Percentiles rank a stretch among this genome's conserved stretches.
Evolutionary conservation across 805 yeast species (phyloP).

Genomic region (Myxozyma geophila): DNA sequence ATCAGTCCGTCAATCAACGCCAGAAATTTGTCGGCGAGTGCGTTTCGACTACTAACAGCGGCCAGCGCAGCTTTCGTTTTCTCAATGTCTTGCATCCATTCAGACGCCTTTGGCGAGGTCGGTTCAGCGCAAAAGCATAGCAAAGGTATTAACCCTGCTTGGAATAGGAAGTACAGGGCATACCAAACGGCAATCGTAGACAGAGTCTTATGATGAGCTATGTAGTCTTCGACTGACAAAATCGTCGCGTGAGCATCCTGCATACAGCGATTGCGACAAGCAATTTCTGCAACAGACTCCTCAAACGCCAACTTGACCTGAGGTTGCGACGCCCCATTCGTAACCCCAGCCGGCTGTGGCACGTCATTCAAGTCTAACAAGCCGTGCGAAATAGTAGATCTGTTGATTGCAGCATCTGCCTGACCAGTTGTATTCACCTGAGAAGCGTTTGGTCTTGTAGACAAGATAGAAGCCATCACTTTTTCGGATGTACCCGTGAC

Average conservation of each 20-base stretch:
- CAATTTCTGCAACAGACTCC: slow-evolving; percentile 49
- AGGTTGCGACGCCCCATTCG: background rate
- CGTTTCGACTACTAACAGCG: slow-evolving; percentile 50
- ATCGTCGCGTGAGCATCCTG: slow-evolving; percentile 60
- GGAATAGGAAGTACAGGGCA: slow-evolving; percentile 65
- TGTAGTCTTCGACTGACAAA: slow-evolving; percentile 48
- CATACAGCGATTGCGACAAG: slow-evolving; percentile 57
- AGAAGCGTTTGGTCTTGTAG: slow-evolving; percentile 3
- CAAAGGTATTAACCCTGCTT: slow-evolving; percentile 63
- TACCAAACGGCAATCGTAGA: slow-evolving; percentile 65
- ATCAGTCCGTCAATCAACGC: slow-evolving; percentile 53
- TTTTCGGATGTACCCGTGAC: slow-evolving; percentile 30
- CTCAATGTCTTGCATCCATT: slow-evolving; percentile 54
- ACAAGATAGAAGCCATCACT: slow-evolving; percentile 11
- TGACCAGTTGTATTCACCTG: background rate
- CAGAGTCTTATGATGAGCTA: slow-evolving; percentile 41
- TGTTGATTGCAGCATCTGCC: background rate
- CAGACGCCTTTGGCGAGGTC: slow-evolving; percentile 49
- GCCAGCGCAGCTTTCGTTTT: slow-evolving; percentile 50
- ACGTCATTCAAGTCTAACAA: background rate
- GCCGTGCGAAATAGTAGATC: background rate
- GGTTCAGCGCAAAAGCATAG: slow-evolving; percentile 60
- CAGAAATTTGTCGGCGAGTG: slow-evolving; percentile 53
- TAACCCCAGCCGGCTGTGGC: background rate
- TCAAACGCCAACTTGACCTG: slow-evolving; percentile 12